A percentile compares a stretch with the other conserved stretches of the same genome.
Conservation (phyloP, 129 eudicot species). For the Calendula officinalis region DNA sequence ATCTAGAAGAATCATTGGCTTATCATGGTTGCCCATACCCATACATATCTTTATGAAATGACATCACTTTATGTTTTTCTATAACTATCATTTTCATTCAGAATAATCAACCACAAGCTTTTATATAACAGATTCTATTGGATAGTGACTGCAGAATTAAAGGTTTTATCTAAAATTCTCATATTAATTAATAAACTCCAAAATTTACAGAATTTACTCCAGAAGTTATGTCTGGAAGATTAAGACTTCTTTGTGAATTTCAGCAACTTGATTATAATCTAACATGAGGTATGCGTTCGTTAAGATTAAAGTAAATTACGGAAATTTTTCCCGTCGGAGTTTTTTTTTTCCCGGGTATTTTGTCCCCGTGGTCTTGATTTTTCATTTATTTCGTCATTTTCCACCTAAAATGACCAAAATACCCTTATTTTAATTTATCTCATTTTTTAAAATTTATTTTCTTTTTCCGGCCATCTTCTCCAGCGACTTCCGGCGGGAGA, state of each 20-base stretch:
- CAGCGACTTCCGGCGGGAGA: too few species aligned
- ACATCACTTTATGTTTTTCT: slow-evolving; percentile 35
- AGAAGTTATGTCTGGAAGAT: slow-evolving; percentile 13
- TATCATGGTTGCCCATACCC: slow-evolving; percentile 32
- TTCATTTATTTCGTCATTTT: too few species aligned
- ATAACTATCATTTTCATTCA: slow-evolving; percentile 30
- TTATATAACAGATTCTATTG: slow-evolving; percentile 25
- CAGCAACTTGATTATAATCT: slow-evolving; percentile 4
- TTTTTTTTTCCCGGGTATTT: too few species aligned
- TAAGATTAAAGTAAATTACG: neutral
- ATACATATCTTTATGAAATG: slow-evolving; percentile 35
- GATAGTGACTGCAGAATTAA: slow-evolving; percentile 22
- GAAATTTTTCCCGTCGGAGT: too few species aligned
- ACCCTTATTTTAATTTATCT: too few species aligned
- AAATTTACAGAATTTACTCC: slow-evolving; percentile 11
- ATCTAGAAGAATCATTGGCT: slow-evolving; percentile 30
- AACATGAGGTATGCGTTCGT: slow-evolving; percentile 7
- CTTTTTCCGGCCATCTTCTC: too few species aligned
- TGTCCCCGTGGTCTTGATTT: too few species aligned
- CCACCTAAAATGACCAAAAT: too few species aligned
- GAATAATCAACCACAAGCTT: slow-evolving; percentile 19
- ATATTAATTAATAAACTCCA: slow-evolving; percentile 6
- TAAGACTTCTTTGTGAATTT: neutral
- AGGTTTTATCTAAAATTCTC: slow-evolving; percentile 13
- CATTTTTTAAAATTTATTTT: too few species aligned